These are phyloP conservation scores for Monilinia laxa DNA, from an alignment of 2,329 filamentous ascomycete genomes.

Conservation along the genomic window DNA sequence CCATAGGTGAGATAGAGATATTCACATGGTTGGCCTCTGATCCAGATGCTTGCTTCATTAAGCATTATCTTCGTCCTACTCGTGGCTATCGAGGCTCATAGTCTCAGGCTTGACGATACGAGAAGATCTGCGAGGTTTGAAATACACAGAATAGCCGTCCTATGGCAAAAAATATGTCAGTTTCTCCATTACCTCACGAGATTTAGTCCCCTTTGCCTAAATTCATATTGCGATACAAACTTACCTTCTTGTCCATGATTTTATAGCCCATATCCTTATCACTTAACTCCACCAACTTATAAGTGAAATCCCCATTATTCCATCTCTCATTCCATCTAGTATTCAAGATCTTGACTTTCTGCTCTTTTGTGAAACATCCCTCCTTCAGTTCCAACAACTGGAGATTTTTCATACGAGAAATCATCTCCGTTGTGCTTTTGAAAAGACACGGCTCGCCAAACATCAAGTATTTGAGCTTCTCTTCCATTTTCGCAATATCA, in stretches of 20 bases:
- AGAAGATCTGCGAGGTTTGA: background rate
- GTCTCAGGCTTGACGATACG: background rate
- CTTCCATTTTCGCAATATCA: conserved; percentile 10
- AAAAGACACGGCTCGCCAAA: conserved; percentile 14
- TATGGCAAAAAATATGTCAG: background rate
- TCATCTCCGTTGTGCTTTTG: conserved; percentile 14
- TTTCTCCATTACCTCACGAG: background rate
- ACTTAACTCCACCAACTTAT: background rate
- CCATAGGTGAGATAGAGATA: background rate
- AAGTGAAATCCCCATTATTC: background rate
- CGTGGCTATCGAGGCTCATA: background rate
- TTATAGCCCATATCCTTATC: conserved; percentile 6
- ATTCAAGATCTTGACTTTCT: conserved; percentile 9
- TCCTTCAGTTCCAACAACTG: conserved; percentile 9
- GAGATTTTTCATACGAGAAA: background rate
- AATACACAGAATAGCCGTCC: conserved; percentile 1
- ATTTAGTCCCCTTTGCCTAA: background rate
- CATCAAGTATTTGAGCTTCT: conserved; percentile 15
- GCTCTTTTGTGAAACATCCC: conserved; percentile 7
- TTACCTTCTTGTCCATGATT: conserved; percentile 6
- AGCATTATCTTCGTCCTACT: background rate
- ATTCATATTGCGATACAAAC: background rate
- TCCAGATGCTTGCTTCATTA: background rate
- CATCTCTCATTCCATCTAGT: conserved; percentile 13
- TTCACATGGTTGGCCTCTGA: background rate